Percentiles rank a stretch among this genome's conserved stretches.
phyloP scores from a whole-genome alignment of 352 stramenopile species.

The Pythium myriotylum region DNA sequence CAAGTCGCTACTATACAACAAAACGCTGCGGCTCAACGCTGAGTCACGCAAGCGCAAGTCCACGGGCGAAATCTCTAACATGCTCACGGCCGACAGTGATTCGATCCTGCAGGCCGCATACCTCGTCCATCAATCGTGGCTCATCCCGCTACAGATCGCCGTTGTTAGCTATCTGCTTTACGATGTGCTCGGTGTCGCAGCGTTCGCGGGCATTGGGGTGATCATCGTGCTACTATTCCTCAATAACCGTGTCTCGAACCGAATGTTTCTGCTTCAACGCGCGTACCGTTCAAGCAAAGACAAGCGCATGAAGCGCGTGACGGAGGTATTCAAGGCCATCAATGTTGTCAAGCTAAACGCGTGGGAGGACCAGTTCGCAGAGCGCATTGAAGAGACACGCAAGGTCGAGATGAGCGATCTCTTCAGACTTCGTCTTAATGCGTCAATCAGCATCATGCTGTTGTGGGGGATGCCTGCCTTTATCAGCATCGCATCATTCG shows the following conservation, averaged over 20 bases:
- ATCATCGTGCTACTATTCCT: constrained; percentile 41
- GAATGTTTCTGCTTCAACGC: constrained; percentile 32
- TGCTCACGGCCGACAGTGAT: constrained; percentile 57
- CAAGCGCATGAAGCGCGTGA: constrained; percentile 49
- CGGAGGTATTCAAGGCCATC: constrained; percentile 71
- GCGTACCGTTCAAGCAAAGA: constrained; percentile 33
- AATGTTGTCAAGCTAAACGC: constrained; percentile 93
- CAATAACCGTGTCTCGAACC: constrained; percentile 42
- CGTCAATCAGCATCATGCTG: constrained; percentile 23
- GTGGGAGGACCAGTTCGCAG: constrained; percentile 86
- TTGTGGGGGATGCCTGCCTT: constrained; percentile 42
- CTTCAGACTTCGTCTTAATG: constrained; percentile 33
- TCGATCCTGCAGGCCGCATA: constrained; percentile 36
- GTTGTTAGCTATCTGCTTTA: constrained; percentile 47
- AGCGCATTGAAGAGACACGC: constrained; percentile 45
- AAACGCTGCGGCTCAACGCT: constrained; percentile 46
- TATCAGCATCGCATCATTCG: constrained; percentile 46
- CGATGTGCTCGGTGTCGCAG: constrained; percentile 37
- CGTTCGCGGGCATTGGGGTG: constrained; percentile 44
- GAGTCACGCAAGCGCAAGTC: constrained; percentile 42
- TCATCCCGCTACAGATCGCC: constrained; percentile 45
- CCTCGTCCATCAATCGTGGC: constrained; percentile 60
- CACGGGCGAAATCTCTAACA: constrained; percentile 54
- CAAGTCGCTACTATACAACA: constrained; percentile 54
- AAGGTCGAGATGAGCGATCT: constrained; percentile 34